A percentile compares a stretch with the other conserved stretches of the same genome.
Evolutionary conservation across 2,329 filamentous ascomycete genomes (phyloP).

Genomic region (Aspergillus oerlinghausenensis): DNA sequence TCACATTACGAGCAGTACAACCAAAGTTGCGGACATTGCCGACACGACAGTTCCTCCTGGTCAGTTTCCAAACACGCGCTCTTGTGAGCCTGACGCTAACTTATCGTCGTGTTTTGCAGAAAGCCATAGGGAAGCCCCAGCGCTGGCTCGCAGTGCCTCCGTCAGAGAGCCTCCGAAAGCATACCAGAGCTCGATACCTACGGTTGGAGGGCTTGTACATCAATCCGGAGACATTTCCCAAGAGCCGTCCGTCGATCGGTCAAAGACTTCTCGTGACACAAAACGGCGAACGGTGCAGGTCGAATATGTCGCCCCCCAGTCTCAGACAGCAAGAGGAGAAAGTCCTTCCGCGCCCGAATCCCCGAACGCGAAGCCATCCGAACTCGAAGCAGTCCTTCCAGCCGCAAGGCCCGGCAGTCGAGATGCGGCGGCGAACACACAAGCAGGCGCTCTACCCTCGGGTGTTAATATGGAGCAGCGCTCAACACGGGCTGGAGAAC

Average conservation of each 20-base stretch:
- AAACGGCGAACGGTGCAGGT: constrained; percentile 95
- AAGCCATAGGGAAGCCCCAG: constrained; percentile 51
- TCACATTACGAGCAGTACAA: constrained; percentile 94
- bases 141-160: constrained; percentile 79
- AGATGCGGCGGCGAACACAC: constrained; percentile 6
- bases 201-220: constrained; percentile 59
- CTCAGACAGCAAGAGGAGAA: constrained; percentile 73
- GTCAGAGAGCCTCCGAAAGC: constrained; percentile 81
- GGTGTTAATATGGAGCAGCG: constrained; percentile 5
- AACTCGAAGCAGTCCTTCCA: constrained; percentile 44
- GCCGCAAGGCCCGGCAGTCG: constrained; percentile 15
- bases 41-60: constrained; percentile 65
- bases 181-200: constrained; percentile 44
- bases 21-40: constrained; percentile 77
- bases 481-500: constrained; percentile 5
- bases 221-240: constrained; percentile 71
- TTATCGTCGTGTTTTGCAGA: constrained; percentile 32
- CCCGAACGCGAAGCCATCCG: constrained; percentile 14
- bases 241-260: constrained; percentile 59
- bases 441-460: constrained; percentile 1
- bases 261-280: constrained; percentile 68
- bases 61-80: constrained; percentile 24
- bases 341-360: constrained; percentile 6
- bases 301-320: constrained; percentile 90
- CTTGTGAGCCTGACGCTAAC: constrained; percentile 3